Conservation (phyloP, 2,329 filamentous ascomycete genomes). For the Cyphellophora attinorum region DNA sequence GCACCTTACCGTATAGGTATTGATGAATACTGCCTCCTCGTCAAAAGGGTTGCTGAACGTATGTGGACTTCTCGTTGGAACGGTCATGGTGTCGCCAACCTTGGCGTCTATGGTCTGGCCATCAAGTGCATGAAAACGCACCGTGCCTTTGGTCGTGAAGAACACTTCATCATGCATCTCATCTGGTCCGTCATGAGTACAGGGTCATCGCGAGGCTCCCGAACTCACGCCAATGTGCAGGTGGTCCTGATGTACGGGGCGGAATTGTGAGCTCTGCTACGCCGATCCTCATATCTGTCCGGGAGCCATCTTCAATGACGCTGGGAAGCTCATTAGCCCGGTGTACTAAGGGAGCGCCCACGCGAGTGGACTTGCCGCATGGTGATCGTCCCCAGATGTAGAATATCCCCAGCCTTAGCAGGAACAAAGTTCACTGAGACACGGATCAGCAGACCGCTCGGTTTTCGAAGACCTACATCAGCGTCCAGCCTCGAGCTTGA, state of each 20-base stretch:
- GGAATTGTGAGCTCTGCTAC: conserved; percentile 17
- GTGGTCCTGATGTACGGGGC: conserved; percentile 16
- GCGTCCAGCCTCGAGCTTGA: too few relatives aligned
- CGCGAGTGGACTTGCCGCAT: too few relatives aligned
- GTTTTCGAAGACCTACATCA: too few relatives aligned
- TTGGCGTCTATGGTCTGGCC: conserved; percentile 15
- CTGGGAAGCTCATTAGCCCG: too few relatives aligned
- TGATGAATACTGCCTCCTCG: conserved; percentile 46
- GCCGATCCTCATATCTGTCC: conserved; percentile 23
- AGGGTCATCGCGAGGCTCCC: too few relatives aligned
- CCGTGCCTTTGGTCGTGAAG: conserved; percentile 33
- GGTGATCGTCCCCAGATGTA: conserved; percentile 40
- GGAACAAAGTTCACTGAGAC: conserved; percentile 42
- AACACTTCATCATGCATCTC: conserved; percentile 46
- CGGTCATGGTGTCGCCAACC: conserved; percentile 38
- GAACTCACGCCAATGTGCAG: conserved; percentile 18
- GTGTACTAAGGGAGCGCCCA: too few relatives aligned
- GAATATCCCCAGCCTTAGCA: conserved; percentile 37
- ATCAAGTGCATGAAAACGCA: conserved; percentile 17
- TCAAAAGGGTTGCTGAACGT: conserved; percentile 48
- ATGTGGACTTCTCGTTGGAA: conserved; percentile 46
- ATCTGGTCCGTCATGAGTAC: too few relatives aligned
- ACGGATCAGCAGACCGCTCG: too few relatives aligned
- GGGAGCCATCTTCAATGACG: conserved; percentile 43
- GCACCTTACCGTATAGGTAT: conserved; percentile 48